Percentiles rank a stretch among this genome's conserved stretches.
These are phyloP conservation scores for Styphnolobium japonicum DNA, from an alignment of 306 rosid species.

Conservation along the genomic window DNA sequence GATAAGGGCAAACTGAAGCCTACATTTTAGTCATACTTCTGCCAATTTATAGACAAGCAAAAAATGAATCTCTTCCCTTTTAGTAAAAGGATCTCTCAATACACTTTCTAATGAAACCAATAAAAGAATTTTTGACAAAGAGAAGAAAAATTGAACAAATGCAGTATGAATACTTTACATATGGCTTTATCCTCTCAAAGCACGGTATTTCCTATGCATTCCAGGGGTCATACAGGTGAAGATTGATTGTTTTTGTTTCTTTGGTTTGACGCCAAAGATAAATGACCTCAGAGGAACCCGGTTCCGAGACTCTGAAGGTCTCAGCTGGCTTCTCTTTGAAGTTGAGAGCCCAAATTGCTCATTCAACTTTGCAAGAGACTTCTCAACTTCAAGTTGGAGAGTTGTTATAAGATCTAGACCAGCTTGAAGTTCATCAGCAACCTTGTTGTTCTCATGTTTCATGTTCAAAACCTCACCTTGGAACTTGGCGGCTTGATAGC, in stretches of 20 bases:
- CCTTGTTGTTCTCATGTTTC: slow-evolving; percentile 88
- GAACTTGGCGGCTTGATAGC: slow-evolving; percentile 92
- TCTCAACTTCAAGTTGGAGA: slow-evolving; percentile 62
- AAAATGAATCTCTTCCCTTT: slow-evolving; percentile 1
- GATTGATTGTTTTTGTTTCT: slow-evolving; percentile 72
- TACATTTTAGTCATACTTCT: slow-evolving; percentile 14
- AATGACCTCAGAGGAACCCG: slow-evolving; percentile 72
- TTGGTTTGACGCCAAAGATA: slow-evolving; percentile 66
- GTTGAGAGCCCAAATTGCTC: slow-evolving; percentile 54
- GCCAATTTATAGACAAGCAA: slow-evolving; percentile 19
- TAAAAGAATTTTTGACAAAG: background rate
- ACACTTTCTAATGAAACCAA: slow-evolving; percentile 21
- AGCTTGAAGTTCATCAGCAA: slow-evolving; percentile 73
- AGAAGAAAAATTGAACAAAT: background rate
- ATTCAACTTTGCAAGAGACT: slow-evolving; percentile 54
- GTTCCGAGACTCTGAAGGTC: slow-evolving; percentile 29
- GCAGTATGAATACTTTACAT: slow-evolving; percentile 29
- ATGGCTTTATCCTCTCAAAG: slow-evolving; percentile 36
- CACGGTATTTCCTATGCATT: slow-evolving; percentile 62
- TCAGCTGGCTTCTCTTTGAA: slow-evolving; percentile 41
- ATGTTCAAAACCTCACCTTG: slow-evolving; percentile 89
- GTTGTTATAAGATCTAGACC: slow-evolving; percentile 65
- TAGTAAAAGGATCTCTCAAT: slow-evolving; percentile 13
- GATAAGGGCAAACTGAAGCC: slow-evolving; percentile 6
- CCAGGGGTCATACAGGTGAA: slow-evolving; percentile 44